Conservation (phyloP, 1,284 basidiomycete species). For the Lentinula novae-zelandiae region DNA sequence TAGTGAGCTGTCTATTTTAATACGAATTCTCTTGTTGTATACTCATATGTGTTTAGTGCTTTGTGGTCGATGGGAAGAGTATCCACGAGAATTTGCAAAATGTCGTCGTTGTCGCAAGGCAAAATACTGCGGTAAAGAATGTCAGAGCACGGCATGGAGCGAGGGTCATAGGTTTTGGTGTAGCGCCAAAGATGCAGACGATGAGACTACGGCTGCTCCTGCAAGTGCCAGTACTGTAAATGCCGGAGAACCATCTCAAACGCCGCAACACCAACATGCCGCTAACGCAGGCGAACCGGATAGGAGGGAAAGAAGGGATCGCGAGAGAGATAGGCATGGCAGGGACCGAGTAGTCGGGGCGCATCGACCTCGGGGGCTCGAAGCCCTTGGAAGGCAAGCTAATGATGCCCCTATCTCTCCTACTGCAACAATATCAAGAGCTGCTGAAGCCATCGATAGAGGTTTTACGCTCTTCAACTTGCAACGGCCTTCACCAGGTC, state of each 20-base stretch:
- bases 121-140: conserved; percentile 98
- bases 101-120: conserved; percentile 95
- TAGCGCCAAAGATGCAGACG: conserved; percentile 71
- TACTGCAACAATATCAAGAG: conserved; percentile 1
- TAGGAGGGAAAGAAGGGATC: conserved; percentile 6
- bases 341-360: not conserved
- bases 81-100: conserved; percentile 95
- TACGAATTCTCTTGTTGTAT: conserved; percentile 4
- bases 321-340: conserved; percentile 2
- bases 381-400: conserved; percentile 1
- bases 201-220: conserved; percentile 30
- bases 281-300: not conserved
- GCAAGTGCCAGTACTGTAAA: not conserved
- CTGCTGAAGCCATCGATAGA: not conserved
- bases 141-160: conserved; percentile 96
- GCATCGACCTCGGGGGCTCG: conserved; percentile 1
- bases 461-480: not conserved
- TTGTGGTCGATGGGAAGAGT: conserved; percentile 93
- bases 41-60: conserved; percentile 54
- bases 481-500: not conserved
- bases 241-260: conserved; percentile 1
- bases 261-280: not conserved
- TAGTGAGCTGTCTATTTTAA: conserved; percentile 49
- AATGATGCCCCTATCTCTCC: not conserved
- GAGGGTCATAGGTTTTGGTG: conserved; percentile 95